These are phyloP conservation scores for Phytophthora sp. DNA, from an alignment of 352 stramenopile species.

Conservation along the genomic window DNA sequence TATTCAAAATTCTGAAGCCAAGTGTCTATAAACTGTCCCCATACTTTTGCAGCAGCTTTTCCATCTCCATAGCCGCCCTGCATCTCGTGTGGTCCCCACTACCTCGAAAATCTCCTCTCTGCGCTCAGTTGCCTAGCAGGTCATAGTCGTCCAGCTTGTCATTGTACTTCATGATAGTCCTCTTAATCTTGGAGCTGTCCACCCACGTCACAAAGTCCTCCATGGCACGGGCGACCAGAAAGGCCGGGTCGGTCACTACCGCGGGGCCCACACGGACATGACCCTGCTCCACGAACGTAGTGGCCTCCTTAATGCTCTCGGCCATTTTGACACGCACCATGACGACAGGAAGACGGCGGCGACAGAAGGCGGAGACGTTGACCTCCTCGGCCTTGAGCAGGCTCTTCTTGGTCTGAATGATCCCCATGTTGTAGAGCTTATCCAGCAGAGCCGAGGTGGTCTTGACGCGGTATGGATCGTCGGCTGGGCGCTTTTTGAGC, in stretches of 20 bases:
- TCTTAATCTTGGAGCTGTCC: conserved; percentile 97
- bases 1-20: conserved; percentile 22
- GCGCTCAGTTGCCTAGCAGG: conserved; percentile 93
- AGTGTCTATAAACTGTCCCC: conserved; percentile 11
- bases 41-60: not conserved
- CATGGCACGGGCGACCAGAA: conserved; percentile 97
- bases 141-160: conserved; percentile 99
- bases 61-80: not conserved
- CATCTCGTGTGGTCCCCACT: not conserved
- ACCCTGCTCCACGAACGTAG: conserved; percentile 97
- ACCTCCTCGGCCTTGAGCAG: conserved; percentile 97
- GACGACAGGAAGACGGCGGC: conserved; percentile 96
- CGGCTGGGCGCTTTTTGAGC: conserved; percentile 94
- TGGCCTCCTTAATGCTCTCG: conserved; percentile 97
- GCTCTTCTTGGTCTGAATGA: conserved; percentile 97
- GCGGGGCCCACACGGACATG: conserved; percentile 95
- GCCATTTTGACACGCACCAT: conserved; percentile 99
- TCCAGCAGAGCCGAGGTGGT: conserved; percentile 96
- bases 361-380: conserved; percentile 95
- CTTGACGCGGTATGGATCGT: conserved; percentile 97
- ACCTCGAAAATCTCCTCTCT: not conserved
- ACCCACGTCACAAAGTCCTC: conserved; percentile 99
- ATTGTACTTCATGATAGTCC: conserved; percentile 99
- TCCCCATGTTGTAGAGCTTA: conserved; percentile 98
- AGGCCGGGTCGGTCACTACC: conserved; percentile 96